Conservation (phyloP, 2,329 filamentous ascomycete species). For the Emergomyces orientalis region DNA sequence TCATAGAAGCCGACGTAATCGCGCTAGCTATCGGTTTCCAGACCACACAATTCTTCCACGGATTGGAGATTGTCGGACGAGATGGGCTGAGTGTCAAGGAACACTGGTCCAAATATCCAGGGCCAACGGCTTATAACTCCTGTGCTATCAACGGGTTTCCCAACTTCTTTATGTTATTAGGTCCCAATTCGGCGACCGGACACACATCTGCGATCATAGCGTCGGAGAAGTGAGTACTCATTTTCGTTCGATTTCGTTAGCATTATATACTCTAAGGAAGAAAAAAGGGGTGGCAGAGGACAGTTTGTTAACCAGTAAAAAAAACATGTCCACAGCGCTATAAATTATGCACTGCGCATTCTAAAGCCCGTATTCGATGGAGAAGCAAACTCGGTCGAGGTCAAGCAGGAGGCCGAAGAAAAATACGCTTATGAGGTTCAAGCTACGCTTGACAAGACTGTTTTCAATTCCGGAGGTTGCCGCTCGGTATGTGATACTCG, state of each 20-base stretch:
- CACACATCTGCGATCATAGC: conserved; percentile 49
- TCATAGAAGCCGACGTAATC: conserved; percentile 21
- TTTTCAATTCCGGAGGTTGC: conserved; percentile 37
- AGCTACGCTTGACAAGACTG: conserved; percentile 32
- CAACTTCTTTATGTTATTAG: conserved; percentile 28
- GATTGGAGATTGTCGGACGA: conserved; percentile 21
- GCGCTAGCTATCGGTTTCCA: conserved; percentile 24
- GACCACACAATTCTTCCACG: conserved; percentile 19
- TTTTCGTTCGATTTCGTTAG: neutral
- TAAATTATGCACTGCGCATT: conserved; percentile 51
- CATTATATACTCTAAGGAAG: neutral
- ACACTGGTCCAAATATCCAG: conserved; percentile 37
- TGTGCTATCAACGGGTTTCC: conserved; percentile 45
- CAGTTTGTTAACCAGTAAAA: neutral
- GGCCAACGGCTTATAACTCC: conserved; percentile 51
- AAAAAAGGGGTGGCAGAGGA: neutral
- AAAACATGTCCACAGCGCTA: conserved; percentile 27
- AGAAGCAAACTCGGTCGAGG: conserved; percentile 35
- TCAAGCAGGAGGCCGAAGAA: conserved; percentile 39
- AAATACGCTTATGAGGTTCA: conserved; percentile 41
- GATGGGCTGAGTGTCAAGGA: conserved; percentile 18
- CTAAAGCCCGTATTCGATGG: conserved; percentile 44
- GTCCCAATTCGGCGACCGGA: conserved; percentile 26
- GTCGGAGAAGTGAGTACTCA: conserved; percentile 41
- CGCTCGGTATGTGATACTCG: conserved; percentile 12